phyloP scores from a whole-genome alignment of 352 stramenopile genomes.

The Phytopythium chamaehyphon region DNA sequence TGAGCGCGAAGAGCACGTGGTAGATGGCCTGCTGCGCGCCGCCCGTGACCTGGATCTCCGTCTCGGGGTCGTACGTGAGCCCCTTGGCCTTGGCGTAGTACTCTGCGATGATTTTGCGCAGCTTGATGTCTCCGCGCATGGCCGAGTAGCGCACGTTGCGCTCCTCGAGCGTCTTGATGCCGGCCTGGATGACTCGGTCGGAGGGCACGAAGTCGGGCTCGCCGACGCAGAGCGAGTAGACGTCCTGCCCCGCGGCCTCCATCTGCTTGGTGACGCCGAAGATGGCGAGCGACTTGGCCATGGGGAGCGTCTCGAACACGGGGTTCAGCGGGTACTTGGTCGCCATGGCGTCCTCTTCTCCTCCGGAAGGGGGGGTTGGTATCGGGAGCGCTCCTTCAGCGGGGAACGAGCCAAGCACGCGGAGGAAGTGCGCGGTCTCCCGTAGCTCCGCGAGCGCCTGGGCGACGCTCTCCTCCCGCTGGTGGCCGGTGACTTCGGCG shows the following conservation, averaged over 20 bases:
- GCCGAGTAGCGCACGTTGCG: constrained; percentile 94
- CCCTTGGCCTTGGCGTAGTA: constrained; percentile 89
- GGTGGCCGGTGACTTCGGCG: constrained; percentile 53
- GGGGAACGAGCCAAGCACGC: constrained; percentile 82
- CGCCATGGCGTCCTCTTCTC: constrained; percentile 27
- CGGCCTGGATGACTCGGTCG: constrained; percentile 86
- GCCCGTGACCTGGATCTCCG: constrained; percentile 93
- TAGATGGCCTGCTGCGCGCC: constrained; percentile 94
- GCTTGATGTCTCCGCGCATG: constrained; percentile 83
- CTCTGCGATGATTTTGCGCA: constrained; percentile 86
- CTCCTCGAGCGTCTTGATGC: constrained; percentile 49
- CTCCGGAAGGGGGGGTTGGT: background rate
- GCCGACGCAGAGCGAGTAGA: constrained; percentile 93
- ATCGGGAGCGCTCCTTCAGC: constrained; percentile 24
- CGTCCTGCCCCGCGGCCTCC: constrained; percentile 88
- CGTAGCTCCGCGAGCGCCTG: constrained; percentile 77
- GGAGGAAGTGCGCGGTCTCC: constrained; percentile 76
- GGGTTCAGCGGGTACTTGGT: constrained; percentile 66
- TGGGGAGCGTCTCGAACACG: constrained; percentile 77
- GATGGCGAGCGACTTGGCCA: constrained; percentile 92
- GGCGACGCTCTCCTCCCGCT: constrained; percentile 50
- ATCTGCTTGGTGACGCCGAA: constrained; percentile 94
- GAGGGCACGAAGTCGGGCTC: constrained; percentile 95
- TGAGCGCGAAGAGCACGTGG: constrained; percentile 88
- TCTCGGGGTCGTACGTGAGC: constrained; percentile 80